Evolutionary conservation across 2,329 filamentous ascomycete genomes (phyloP), one percentile per base, ranked within the genome.

Genomic region (Achaetomium macrosporum): DNA sequence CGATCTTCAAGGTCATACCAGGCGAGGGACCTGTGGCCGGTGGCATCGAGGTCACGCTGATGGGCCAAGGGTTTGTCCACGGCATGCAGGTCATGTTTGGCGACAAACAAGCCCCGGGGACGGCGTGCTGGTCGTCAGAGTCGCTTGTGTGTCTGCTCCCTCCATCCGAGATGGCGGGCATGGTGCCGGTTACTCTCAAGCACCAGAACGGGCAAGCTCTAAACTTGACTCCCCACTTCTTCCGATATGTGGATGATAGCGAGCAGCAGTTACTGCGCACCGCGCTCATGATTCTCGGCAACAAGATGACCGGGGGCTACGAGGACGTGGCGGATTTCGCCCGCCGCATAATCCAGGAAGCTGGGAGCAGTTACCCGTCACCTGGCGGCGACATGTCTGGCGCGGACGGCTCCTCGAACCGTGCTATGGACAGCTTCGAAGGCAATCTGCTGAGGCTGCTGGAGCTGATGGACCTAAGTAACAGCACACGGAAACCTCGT

Each of bases 41-140:
- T 54, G 90, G 90, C 40, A 90, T 89, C 48, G 90, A 96, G 67
- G 89, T 96, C 3, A 92, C 88, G 0, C 81, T 93, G 51, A 75
- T 95, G 9, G 90, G 91, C 16, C 87, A 84, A 58, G 83, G 85
- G 13, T 95, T 96, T 66, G 85, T 83, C 58, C 85, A 79, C 56
- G 87, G 69, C 1, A 77, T 95, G 57, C 87, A 91, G 57, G 88
- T 96, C 50, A 87, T 90, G 69, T 96, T 96, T 67, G 91, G 91
- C 19, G 73, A 78, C 33, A 71, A 75, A 44, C 76, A 74, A 59
- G 79, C 80, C 1, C 77, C 85, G 0, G 88, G 85, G 0, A 91
- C 88, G 1, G 89, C 87, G 0, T 93, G 81, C 65, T 92, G 87
- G 87, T 85, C 87, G 42, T 81, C 88, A 57, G 84, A 84, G 54